Evolutionary conservation across 1,284 basidiomycete species (phyloP).

Genomic region (Ganoderma leucocontextum): DNA sequence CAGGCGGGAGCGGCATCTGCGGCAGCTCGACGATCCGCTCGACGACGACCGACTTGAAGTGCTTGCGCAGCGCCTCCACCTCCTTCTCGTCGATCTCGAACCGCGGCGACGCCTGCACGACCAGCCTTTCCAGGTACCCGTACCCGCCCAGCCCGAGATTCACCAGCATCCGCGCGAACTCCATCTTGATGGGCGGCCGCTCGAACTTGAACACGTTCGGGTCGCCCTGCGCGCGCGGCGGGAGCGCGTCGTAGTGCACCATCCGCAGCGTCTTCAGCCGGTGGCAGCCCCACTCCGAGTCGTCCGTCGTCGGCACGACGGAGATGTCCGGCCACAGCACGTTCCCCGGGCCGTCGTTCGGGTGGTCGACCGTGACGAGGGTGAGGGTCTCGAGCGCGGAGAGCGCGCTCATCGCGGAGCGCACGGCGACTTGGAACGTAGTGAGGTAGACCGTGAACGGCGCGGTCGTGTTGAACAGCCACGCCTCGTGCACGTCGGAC

Average conservation of each 20-base stretch:
- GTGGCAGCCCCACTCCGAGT: neutral
- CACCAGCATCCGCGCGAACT: slow-evolving; percentile 4
- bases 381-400: neutral
- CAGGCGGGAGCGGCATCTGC: slow-evolving; percentile 3
- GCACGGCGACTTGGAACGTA: neutral
- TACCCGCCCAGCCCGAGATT: slow-evolving; percentile 14
- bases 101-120: slow-evolving; percentile 13
- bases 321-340: slow-evolving; percentile 7
- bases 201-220: slow-evolving; percentile 5
- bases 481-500: slow-evolving; percentile 13
- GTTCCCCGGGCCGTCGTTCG: neutral
- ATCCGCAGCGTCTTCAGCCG: slow-evolving; percentile 10
- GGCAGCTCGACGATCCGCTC: slow-evolving; percentile 8
- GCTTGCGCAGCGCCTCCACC: neutral
- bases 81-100: slow-evolving; percentile 7
- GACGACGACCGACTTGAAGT: neutral
- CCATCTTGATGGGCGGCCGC: neutral
- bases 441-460: slow-evolving; percentile 2
- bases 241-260: slow-evolving; percentile 6
- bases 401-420: neutral
- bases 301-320: slow-evolving; percentile 1
- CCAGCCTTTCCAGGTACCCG: slow-evolving; percentile 11
- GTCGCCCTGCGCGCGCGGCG: slow-evolving; percentile 2
- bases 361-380: slow-evolving; percentile 5
- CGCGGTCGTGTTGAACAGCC: slow-evolving; percentile 10